Conservation (phyloP, 2,329 filamentous ascomycete genomes). For the Penicillium decumbens region DNA sequence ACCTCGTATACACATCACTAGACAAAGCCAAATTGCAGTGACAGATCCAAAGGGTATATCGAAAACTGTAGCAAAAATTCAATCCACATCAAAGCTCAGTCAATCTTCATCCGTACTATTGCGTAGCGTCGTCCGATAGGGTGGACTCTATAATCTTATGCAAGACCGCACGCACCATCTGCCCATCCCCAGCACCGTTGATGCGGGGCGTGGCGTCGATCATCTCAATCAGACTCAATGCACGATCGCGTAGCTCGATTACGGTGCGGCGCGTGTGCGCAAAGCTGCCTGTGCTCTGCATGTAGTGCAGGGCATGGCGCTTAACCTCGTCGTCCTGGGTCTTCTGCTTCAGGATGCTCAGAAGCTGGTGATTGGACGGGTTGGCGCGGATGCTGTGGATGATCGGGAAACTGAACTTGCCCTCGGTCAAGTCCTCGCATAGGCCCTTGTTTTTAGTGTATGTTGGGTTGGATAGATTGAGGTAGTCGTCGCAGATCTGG, state of each 20-base stretch:
- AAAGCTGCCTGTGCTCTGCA: slow-evolving; percentile 87
- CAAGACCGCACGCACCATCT: slow-evolving; percentile 61
- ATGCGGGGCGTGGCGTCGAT: slow-evolving; percentile 50
- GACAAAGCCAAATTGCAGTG: slow-evolving; percentile 3
- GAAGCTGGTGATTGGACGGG: slow-evolving; percentile 58
- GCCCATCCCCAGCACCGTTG: slow-evolving; percentile 52
- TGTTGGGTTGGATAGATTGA: slow-evolving; percentile 68
- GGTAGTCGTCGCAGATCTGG: slow-evolving; percentile 66
- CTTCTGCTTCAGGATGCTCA: slow-evolving; percentile 91
- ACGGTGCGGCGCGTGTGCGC: slow-evolving; percentile 72
- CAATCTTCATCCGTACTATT: background rate
- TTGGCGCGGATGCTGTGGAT: slow-evolving; percentile 82
- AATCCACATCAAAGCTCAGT: background rate
- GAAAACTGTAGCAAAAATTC: slow-evolving; percentile 1
- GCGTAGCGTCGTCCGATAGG: slow-evolving; percentile 22
- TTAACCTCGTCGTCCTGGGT: slow-evolving; percentile 84
- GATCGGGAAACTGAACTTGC: slow-evolving; percentile 93
- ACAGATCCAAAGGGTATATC: slow-evolving; percentile 17
- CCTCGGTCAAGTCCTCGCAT: slow-evolving; percentile 92
- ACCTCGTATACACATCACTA: slow-evolving; percentile 8
- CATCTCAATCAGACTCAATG: slow-evolving; percentile 58
- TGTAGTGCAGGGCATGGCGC: slow-evolving; percentile 81
- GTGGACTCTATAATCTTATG: slow-evolving; percentile 57
- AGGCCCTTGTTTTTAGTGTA: slow-evolving; percentile 89
- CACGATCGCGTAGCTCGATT: slow-evolving; percentile 58